Conservation (phyloP, 2,329 filamentous ascomycete genomes). For the Helicocarpus griseus region DNA sequence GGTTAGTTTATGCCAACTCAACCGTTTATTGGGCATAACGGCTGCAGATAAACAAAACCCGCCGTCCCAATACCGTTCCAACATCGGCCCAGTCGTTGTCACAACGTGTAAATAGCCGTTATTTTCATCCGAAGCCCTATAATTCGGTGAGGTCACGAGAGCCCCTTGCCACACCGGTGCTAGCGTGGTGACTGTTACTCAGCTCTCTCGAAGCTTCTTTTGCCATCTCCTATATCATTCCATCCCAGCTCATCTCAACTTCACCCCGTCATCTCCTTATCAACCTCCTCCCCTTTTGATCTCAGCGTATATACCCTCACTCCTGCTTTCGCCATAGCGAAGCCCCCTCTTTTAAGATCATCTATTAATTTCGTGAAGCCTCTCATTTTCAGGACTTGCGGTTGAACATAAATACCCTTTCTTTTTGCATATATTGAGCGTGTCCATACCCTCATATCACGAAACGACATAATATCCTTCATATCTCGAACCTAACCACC, state of each 20-base stretch:
- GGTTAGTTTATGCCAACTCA: too few species aligned
- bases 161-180: not conserved
- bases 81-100: too few species aligned
- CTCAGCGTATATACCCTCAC: not conserved
- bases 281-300: not conserved
- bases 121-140: not conserved
- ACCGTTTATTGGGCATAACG: too few species aligned
- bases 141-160: not conserved
- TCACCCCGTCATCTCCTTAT: not conserved
- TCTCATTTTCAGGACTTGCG: too few species aligned
- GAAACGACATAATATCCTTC: not conserved
- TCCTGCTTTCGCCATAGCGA: not conserved
- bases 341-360: not conserved
- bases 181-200: slow-evolving; percentile 1
- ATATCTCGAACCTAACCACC: not conserved
- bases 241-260: not conserved
- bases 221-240: not conserved
- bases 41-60: too few species aligned
- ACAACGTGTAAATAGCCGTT: too few species aligned
- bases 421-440: too few species aligned
- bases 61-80: too few species aligned
- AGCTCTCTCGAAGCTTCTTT: slow-evolving; percentile 2
- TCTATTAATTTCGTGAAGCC: not conserved
- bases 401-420: not conserved
- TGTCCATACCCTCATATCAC: too few species aligned